Base-by-base conservation (phyloP, 495 filamentous ascomycete genomes). In the Cetradonia linearis region DNA sequence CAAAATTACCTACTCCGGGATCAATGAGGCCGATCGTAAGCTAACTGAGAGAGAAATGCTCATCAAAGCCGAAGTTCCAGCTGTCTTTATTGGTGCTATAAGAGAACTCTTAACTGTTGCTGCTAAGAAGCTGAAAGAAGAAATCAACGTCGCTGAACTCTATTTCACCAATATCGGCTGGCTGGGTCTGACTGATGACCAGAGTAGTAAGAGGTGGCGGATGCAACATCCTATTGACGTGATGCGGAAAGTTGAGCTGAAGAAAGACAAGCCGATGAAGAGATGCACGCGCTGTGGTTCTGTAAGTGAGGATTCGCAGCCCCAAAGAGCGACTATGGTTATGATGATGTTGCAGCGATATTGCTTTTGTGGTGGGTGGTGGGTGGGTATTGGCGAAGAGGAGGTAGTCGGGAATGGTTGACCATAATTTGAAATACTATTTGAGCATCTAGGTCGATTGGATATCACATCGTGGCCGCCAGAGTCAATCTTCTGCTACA, bases 241-340 rank as follows among this genome's bases (percentile, higher is more conserved):
- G 36, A 62, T 80, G 30, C 78, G 74, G 60, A 80, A 79, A 64
- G 63, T 56, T 31, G 50, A 55, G 30, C 20, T 66, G 30, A 44
- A 42, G 30, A 56, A 42, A 27, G 47, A 49, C 20, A 56, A 44
- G 25, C 33, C n/a, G 11, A 36, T 65, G 74, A 75, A 83, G 56
- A 69, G 74, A 40, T 88, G 85, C 63, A 76, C 78, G 20, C 70
- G 84, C 55, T 88, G 85, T 66, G 77, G 75, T 1, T 74, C 76
- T 27, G 75, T 84, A 20, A 86, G 83, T 81, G 85, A 85, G 69
- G 85, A 87, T 68, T 60, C 81, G 14, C 60, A 65, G 25, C 40
- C 42, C 1, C 58, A 48, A 47, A 59, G 42, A 23, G 36, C 30
- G 31, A 65, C 46, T 10, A 36, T 62, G 14, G 50, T 53, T 31